A percentile compares a stretch with the other conserved stretches of the same genome.
These are phyloP conservation scores for Cercophora samala DNA, from an alignment of 495 filamentous ascomycete species.

Conservation along the genomic window DNA sequence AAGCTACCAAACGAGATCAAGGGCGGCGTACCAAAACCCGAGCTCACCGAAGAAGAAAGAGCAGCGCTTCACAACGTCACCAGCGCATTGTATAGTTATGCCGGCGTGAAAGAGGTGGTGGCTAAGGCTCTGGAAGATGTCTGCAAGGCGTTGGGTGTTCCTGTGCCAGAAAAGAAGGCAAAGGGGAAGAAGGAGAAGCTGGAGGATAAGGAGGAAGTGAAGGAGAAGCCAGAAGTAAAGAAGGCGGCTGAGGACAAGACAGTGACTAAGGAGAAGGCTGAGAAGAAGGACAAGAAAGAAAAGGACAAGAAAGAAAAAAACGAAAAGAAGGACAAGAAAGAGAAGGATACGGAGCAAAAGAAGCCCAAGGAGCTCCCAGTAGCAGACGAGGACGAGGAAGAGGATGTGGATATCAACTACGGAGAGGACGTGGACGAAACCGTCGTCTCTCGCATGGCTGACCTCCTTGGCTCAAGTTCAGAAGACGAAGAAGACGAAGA, in stretches of 20 bases:
- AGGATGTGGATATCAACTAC: constrained; percentile 8
- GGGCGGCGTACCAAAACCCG: constrained; percentile 44
- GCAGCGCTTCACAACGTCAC: constrained; percentile 65
- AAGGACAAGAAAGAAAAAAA: constrained; percentile 21
- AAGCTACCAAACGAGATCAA: constrained; percentile 50
- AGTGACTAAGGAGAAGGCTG: too few species aligned
- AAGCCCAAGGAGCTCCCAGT: constrained; percentile 5
- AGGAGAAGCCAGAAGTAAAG: constrained; percentile 10
- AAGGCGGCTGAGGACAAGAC: constrained; percentile 19
- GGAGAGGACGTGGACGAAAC: constrained; percentile 23
- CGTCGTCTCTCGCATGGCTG: constrained; percentile 19
- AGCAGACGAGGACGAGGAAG: constrained; percentile 10
- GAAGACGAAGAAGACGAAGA: constrained; percentile 18
- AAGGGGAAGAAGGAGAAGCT: constrained; percentile 25
- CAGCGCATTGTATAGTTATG: constrained; percentile 74
- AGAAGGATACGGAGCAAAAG: constrained; percentile 19
- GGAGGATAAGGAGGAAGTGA: constrained; percentile 7
- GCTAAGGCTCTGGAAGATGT: constrained; percentile 60
- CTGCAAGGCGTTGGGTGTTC: constrained; percentile 57
- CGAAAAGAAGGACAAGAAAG: constrained; percentile 20
- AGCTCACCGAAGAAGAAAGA: constrained; percentile 47
- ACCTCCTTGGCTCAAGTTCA: constrained; percentile 22
- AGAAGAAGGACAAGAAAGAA: constrained; percentile 22
- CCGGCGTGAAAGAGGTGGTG: constrained; percentile 66
- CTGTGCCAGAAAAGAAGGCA: constrained; percentile 44